Evolutionary conservation across 176 grass and related monocot species (phyloP), one percentile per base, ranked within the genome.

Genomic region (Hordeum vulgare): DNA sequence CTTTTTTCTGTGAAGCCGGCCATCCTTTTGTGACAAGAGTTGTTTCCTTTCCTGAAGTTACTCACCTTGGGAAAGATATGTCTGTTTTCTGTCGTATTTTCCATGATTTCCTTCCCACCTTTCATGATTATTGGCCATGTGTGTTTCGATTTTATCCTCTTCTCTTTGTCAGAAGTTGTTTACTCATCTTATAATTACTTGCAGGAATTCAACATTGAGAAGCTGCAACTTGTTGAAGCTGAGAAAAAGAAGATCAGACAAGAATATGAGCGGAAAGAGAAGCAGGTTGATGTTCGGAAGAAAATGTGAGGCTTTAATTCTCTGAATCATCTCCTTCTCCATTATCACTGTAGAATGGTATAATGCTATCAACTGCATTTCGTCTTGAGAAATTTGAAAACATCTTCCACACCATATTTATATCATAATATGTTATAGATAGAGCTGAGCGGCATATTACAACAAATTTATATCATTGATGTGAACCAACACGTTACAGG

Each of bases 161-260:
- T 68, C 18, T 17, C 68, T 75, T 75, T 68, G 68, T 26, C 42
- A 15, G 23, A 58, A 39, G 29, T 75, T 84, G 2, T 7, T 80
- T 67, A 15, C 3, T 25, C 12, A 28, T 68, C 29, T 69, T 42
- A 26, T 33, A 68, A 80, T 9, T 74, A 73, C 34, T 31, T 79
- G n/a, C 78, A 99, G 97, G 97, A 99, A 74, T 99, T 99, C 76
- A 99, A 96, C 89, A 99, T 99, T 25, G 97, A 99, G 83, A 99
- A 99, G 83, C 57, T 99, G 59, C 97, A 99, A 80, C 93, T 99
- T 88, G 91, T 99, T 86, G 96, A 99, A 82, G 96, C 93, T 56
- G 96, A 99, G 84, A 99, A 99, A 89, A 96, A 92, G 78, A 99
- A 96, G 81, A 96, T 99, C 59, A 94, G 96, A 35, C 96, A 96